phyloP scores from a whole-genome alignment of 768 basidiomycete genomes.

The Hypholoma fasciculare region DNA sequence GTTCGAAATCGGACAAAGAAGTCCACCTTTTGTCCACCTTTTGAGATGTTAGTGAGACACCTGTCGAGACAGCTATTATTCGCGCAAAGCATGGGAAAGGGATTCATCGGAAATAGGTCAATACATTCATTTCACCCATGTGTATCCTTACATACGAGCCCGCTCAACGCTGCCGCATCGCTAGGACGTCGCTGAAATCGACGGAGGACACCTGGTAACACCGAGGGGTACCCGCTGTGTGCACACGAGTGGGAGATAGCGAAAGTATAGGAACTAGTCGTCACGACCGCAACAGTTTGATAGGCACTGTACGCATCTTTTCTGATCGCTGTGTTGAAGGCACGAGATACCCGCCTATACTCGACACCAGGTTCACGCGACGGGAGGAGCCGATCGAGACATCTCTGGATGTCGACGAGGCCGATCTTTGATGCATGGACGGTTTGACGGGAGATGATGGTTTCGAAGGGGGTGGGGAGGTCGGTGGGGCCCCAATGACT shows the following conservation, averaged over 20 bases:
- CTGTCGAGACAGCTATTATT: too few relatives aligned
- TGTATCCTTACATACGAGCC: too few relatives aligned
- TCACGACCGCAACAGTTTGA: conserved; percentile 28
- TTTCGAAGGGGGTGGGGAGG: conserved; percentile 17
- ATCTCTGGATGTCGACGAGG: conserved; percentile 17
- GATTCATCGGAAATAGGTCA: too few relatives aligned
- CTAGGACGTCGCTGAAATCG: too few relatives aligned
- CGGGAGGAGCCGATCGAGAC: conserved; percentile 20
- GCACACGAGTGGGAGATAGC: neutral
- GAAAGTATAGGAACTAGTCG: neutral
- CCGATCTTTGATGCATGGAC: conserved; percentile 17
- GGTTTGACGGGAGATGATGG: conserved; percentile 17
- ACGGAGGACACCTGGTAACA: too few relatives aligned
- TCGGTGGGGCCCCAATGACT: conserved; percentile 52
- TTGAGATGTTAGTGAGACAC: too few relatives aligned
- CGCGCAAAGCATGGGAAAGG: too few relatives aligned
- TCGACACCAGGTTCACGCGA: conserved; percentile 37
- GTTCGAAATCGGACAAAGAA: too few relatives aligned
- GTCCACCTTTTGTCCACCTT: too few relatives aligned
- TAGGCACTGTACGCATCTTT: conserved; percentile 43
- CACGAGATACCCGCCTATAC: conserved; percentile 46
- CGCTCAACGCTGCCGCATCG: too few relatives aligned
- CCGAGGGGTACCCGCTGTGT: too few relatives aligned
- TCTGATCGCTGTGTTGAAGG: conserved; percentile 49
- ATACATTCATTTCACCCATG: too few relatives aligned